phyloP scores from a whole-genome alignment of 73 alveolate genomes.

The Breviolum minutum region DNA sequence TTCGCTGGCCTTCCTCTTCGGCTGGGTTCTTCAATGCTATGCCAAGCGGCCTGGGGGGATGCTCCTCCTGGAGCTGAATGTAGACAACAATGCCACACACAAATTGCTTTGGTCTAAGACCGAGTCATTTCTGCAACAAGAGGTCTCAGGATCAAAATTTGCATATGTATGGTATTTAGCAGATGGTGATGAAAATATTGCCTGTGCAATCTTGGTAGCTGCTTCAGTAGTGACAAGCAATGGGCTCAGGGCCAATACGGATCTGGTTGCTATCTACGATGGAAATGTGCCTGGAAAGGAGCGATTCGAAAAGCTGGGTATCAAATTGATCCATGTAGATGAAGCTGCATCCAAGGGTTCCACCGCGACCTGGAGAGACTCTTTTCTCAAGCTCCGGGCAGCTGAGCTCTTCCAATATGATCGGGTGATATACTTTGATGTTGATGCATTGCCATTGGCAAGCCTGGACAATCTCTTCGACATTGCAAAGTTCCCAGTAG shows the following conservation, averaged over 20 bases:
- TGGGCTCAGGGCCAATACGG: background rate
- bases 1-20: too few species aligned
- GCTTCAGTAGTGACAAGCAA: background rate
- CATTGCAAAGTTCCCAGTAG: constrained; percentile 51
- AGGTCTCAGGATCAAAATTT: background rate
- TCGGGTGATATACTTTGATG: constrained; percentile 32
- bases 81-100: too few species aligned
- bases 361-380: background rate
- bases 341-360: constrained; percentile 18
- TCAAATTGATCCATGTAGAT: constrained; percentile 1
- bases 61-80: too few species aligned
- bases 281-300: background rate
- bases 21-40: too few species aligned
- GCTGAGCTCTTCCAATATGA: constrained; percentile 58
- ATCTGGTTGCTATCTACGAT: background rate
- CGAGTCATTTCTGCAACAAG: background rate
- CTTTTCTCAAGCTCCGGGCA: constrained; percentile 27
- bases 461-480: constrained; percentile 33
- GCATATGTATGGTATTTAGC: constrained; percentile 34
- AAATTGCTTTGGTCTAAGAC: too few species aligned
- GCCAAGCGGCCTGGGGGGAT: too few species aligned
- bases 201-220: constrained; percentile 49
- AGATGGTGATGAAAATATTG: background rate
- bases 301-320: constrained; percentile 2
- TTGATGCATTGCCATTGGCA: constrained; percentile 30